phyloP scores from a whole-genome alignment of 345 rosid species.

The Syzygium aromaticum region DNA sequence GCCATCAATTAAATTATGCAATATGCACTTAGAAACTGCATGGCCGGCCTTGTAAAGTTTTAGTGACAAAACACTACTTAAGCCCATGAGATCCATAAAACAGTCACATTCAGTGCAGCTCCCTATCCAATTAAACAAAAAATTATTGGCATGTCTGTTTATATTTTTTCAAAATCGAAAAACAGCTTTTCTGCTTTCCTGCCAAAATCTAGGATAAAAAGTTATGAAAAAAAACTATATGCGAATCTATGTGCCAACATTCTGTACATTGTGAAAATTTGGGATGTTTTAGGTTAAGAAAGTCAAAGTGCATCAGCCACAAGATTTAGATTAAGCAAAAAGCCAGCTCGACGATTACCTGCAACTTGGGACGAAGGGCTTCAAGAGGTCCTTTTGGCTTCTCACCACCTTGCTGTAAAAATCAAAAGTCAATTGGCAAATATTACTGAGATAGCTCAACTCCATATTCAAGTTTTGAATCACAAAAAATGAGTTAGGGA shows the following conservation, averaged over 20 bases:
- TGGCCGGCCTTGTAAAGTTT: not conserved
- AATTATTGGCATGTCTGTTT: not conserved
- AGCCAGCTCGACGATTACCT: conserved; percentile 30
- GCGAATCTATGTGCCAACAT: not conserved
- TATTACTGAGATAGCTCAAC: not conserved
- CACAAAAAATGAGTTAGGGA: not conserved
- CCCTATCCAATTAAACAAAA: not conserved
- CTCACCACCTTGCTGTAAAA: conserved; percentile 86
- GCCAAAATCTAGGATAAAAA: not conserved
- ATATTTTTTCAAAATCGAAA: not conserved
- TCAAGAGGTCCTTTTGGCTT: conserved; percentile 99
- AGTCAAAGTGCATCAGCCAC: not conserved
- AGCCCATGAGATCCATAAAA: not conserved
- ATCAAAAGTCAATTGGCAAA: not conserved
- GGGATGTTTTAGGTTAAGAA: not conserved
- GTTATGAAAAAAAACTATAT: not conserved
- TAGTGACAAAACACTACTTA: not conserved
- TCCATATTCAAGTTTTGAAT: not conserved
- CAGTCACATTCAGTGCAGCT: not conserved
- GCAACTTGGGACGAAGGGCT: conserved; percentile 98
- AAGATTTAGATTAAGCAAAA: not conserved
- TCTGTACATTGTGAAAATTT: not conserved
- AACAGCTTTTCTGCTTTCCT: not conserved
- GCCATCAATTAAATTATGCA: not conserved
- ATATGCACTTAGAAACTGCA: not conserved